Conservation (phyloP, 1,284 basidiomycete genomes). For the Heterobasidion annosum region DNA sequence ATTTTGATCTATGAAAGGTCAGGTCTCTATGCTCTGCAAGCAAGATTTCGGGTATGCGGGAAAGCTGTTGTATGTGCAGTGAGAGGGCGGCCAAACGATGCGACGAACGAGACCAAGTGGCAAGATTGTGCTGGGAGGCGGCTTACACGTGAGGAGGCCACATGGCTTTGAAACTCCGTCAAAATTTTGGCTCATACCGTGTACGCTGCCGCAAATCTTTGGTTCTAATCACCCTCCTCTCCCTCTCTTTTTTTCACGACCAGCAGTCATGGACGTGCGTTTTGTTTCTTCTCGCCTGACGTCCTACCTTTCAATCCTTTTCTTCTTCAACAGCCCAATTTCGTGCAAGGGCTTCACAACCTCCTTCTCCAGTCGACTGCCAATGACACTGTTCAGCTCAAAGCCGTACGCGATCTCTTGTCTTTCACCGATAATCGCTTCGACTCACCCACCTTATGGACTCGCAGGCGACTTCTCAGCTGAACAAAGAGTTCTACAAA, state of each 20-base stretch:
- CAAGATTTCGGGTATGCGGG: no score
- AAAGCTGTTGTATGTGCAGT: no score
- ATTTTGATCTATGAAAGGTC: no score
- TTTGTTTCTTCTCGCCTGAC: not conserved
- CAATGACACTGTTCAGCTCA: conserved; percentile 82
- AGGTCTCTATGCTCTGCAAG: no score
- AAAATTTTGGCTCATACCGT: conserved; percentile 10
- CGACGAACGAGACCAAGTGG: no score
- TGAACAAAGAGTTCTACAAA: conserved; percentile 92
- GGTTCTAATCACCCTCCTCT: conserved; percentile 1
- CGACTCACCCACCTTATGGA: not conserved
- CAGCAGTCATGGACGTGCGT: conserved; percentile 12
- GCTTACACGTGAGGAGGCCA: no score
- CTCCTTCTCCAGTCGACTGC: conserved; percentile 80
- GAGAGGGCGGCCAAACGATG: no score
- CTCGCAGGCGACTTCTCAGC: conserved; percentile 77
- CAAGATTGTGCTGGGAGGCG: no score
- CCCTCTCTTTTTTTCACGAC: not conserved
- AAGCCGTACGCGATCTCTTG: conserved; percentile 54
- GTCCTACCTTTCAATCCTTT: not conserved
- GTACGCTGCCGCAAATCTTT: conserved; percentile 6
- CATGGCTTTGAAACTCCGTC: conserved; percentile 10
- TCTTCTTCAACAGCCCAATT: conserved; percentile 39
- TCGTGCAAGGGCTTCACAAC: conserved; percentile 73
- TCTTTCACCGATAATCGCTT: conserved; percentile 3